phyloP scores from a whole-genome alignment of 352 stramenopile species.

The Thalassiosira hispida region DNA sequence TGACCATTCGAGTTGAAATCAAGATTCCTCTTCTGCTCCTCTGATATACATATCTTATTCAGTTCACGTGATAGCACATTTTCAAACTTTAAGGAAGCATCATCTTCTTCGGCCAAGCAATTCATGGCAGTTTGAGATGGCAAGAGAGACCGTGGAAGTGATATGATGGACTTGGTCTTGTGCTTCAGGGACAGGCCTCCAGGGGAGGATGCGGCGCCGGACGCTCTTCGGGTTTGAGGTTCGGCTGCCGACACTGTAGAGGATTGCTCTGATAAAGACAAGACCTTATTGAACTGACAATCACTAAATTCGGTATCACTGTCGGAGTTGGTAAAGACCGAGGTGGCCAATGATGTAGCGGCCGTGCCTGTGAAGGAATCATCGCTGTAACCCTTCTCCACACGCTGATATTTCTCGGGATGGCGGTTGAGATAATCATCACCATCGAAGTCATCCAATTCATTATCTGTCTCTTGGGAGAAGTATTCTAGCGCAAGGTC shows the following conservation, averaged over 20 bases:
- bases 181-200: conserved; percentile 45
- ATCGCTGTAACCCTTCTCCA: background rate
- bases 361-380: conserved; percentile 19
- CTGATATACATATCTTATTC: conserved; percentile 12
- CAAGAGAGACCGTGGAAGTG: conserved; percentile 44
- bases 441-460: conserved; percentile 23
- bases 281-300: conserved; percentile 13
- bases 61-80: conserved; percentile 37
- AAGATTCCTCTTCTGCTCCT: conserved; percentile 16
- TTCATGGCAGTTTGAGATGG: conserved; percentile 41
- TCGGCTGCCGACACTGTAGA: background rate
- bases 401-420: conserved; percentile 13
- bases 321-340: conserved; percentile 25
- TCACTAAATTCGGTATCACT: conserved; percentile 13
- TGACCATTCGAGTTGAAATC: conserved; percentile 45
- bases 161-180: conserved; percentile 53
- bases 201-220: background rate
- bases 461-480: conserved; percentile 29
- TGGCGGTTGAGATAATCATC: conserved; percentile 17
- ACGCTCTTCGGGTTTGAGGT: background rate
- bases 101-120: conserved; percentile 32
- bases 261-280: conserved; percentile 7
- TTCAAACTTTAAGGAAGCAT: conserved; percentile 31
- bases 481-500: conserved; percentile 55
- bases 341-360: conserved; percentile 30